These are phyloP conservation scores for Mytilinidion resinicola DNA, from an alignment of 495 filamentous ascomycete genomes.

Conservation along the genomic window DNA sequence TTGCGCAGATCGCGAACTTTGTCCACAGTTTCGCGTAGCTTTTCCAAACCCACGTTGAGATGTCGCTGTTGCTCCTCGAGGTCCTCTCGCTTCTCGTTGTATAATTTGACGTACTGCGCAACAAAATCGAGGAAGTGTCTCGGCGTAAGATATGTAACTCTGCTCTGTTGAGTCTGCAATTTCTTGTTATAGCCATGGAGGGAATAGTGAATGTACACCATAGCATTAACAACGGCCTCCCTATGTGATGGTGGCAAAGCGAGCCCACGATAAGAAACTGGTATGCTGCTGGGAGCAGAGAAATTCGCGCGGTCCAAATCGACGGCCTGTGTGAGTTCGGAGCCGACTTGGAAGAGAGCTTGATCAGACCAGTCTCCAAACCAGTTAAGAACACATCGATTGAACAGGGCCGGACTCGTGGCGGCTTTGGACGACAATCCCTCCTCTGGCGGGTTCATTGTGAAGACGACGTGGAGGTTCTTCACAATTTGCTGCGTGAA, in stretches of 20 bases:
- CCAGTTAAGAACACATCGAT: slow-evolving; percentile 98
- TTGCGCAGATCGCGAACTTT: slow-evolving; percentile 88
- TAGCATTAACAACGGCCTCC: slow-evolving; percentile 87
- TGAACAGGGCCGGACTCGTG: slow-evolving; percentile 95
- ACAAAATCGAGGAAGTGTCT: slow-evolving; percentile 98
- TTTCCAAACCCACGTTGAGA: slow-evolving; percentile 95
- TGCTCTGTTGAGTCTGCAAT: slow-evolving; percentile 83
- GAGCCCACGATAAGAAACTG: slow-evolving; percentile 82
- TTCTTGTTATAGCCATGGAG: slow-evolving; percentile 83
- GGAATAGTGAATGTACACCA: slow-evolving; percentile 98
- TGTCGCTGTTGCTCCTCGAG: slow-evolving; percentile 97
- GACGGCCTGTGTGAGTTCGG: slow-evolving; percentile 89
- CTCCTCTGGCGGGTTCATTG: slow-evolving; percentile 99
- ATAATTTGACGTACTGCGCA: slow-evolving; percentile 92
- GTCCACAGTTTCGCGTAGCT: slow-evolving; percentile 94
- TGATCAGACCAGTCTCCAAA: slow-evolving; percentile 99
- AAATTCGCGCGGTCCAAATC: slow-evolving; percentile 86
- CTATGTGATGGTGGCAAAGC: slow-evolving; percentile 79
- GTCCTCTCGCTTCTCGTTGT: slow-evolving; percentile 97
- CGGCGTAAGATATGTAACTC: slow-evolving; percentile 86
- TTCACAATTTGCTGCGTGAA: slow-evolving; percentile 99
- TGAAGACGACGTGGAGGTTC: slow-evolving; percentile 98
- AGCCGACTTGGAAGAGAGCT: slow-evolving; percentile 94
- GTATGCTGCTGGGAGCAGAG: slow-evolving; percentile 81
- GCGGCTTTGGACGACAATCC: slow-evolving; percentile 92